phyloP scores from a whole-genome alignment of 2,329 filamentous ascomycete genomes.

The Talaromyces amestolkiae region DNA sequence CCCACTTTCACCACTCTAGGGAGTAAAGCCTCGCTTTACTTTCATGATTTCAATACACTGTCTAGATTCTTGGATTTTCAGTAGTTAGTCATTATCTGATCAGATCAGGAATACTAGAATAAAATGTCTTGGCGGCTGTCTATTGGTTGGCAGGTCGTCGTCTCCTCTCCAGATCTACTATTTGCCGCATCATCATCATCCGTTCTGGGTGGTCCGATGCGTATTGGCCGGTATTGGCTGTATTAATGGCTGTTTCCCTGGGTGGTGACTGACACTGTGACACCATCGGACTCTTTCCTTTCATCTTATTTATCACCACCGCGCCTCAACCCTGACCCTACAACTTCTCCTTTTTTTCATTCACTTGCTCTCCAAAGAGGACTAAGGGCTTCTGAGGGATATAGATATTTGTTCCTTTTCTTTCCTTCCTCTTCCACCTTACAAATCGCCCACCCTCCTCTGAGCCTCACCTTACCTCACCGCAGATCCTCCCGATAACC shows the following conservation, averaged over 20 bases:
- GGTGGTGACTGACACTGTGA: not conserved
- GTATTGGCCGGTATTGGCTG: slow-evolving; percentile 2
- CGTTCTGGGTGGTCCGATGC: not conserved
- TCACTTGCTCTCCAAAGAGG: no score
- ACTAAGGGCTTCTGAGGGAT: not conserved
- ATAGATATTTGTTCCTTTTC: not conserved
- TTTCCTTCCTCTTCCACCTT: not conserved
- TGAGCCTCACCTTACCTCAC: not conserved
- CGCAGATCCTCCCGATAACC: slow-evolving; percentile 5
- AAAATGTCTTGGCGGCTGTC: not conserved
- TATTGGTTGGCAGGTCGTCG: not conserved
- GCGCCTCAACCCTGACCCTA: not conserved
- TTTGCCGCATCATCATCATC: slow-evolving; percentile 3
- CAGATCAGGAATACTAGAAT: not conserved
- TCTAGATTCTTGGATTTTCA: not conserved
- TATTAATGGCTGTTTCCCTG: not conserved
- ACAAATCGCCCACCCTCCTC: not conserved
- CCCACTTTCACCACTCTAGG: not conserved
- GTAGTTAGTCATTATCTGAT: not conserved
- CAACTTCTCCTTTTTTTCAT: not conserved
- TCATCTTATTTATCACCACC: not conserved
- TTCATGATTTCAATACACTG: not conserved
- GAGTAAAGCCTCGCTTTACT: not conserved
- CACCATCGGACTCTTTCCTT: not conserved
- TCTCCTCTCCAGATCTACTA: not conserved